A percentile compares a stretch with the other conserved stretches of the same genome.
phyloP scores from a whole-genome alignment of 805 yeast species.

The Ogataea wickerhamii region DNA sequence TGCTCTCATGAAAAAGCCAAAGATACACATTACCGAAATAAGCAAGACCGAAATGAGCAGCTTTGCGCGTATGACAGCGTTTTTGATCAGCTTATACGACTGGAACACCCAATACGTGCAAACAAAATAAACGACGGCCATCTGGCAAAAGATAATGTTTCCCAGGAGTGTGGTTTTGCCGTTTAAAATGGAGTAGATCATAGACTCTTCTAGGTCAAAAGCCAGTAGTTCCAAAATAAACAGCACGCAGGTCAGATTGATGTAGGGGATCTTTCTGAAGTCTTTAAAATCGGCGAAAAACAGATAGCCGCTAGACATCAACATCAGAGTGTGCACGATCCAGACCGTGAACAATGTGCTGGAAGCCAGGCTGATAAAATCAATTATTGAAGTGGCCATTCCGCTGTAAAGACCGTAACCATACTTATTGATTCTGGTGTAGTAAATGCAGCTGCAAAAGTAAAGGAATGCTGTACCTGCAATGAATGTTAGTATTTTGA shows the following conservation, averaged over 20 bases:
- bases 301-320: slow-evolving; percentile 28
- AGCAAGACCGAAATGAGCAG: slow-evolving; percentile 16
- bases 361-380: slow-evolving; percentile 19
- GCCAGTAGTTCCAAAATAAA: slow-evolving; percentile 27
- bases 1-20: slow-evolving; percentile 17
- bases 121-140: slow-evolving; percentile 15
- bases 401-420: slow-evolving; percentile 25
- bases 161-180: slow-evolving; percentile 20
- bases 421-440: slow-evolving; percentile 20
- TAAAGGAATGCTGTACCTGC: slow-evolving; percentile 19
- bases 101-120: slow-evolving; percentile 17
- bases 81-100: slow-evolving; percentile 21
- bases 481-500: slow-evolving; percentile 23
- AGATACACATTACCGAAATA: slow-evolving; percentile 18
- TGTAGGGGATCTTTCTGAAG: slow-evolving; percentile 12
- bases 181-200: slow-evolving; percentile 28
- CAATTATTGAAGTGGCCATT: slow-evolving; percentile 19
- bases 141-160: slow-evolving; percentile 23
- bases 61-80: slow-evolving; percentile 14
- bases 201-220: slow-evolving; percentile 29
- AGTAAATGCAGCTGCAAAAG: slow-evolving; percentile 15
- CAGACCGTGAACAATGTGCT: slow-evolving; percentile 29
- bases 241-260: slow-evolving; percentile 19
- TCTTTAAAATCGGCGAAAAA: slow-evolving; percentile 19
- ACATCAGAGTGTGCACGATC: slow-evolving; percentile 31